Evolutionary conservation across 2,329 filamentous ascomycete species (phyloP).

Genomic region (Arthrobotrys conoides): DNA sequence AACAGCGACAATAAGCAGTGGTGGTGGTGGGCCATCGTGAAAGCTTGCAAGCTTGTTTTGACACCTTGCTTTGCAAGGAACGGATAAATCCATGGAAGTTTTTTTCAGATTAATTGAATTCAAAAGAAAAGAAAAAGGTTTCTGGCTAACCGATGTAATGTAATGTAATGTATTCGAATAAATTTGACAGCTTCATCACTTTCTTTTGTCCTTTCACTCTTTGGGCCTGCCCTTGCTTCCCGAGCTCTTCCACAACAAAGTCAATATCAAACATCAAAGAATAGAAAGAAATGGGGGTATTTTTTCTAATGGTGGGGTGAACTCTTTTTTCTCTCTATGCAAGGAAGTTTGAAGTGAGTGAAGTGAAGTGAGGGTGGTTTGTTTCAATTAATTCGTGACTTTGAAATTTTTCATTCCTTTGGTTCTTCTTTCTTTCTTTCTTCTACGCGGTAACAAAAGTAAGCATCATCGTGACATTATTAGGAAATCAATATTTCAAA

Average conservation of each 20-base stretch:
- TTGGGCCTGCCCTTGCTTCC: slow-evolving; percentile 31
- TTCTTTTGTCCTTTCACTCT: slow-evolving; percentile 11
- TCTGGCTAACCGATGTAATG: slow-evolving; percentile 37
- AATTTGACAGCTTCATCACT: slow-evolving; percentile 51
- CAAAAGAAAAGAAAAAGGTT: background rate
- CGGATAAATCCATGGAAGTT: slow-evolving; percentile 59
- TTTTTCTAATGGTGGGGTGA: slow-evolving; percentile 32
- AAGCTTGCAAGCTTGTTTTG: slow-evolving; percentile 51
- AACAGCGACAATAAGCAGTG: too few species aligned
- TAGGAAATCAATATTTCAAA: slow-evolving; percentile 36
- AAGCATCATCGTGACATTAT: slow-evolving; percentile 23
- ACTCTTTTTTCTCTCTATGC: slow-evolving; percentile 4
- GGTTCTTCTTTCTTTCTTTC: background rate
- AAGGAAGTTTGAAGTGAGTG: slow-evolving; percentile 2
- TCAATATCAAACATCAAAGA: slow-evolving; percentile 15
- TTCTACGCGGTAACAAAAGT: slow-evolving; percentile 10
- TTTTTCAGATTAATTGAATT: slow-evolving; percentile 52
- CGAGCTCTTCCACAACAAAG: slow-evolving; percentile 38
- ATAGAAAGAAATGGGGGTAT: background rate
- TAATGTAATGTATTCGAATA: background rate
- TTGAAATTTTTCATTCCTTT: background rate
- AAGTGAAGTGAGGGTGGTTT: slow-evolving; percentile 30
- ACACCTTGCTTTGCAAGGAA: slow-evolving; percentile 55
- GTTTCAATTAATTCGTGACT: slow-evolving; percentile 46
- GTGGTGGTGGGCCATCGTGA: slow-evolving; percentile 33